Evolutionary conservation across 2,329 filamentous ascomycete species (phyloP).

Genomic region (Pleomassaria siparia): DNA sequence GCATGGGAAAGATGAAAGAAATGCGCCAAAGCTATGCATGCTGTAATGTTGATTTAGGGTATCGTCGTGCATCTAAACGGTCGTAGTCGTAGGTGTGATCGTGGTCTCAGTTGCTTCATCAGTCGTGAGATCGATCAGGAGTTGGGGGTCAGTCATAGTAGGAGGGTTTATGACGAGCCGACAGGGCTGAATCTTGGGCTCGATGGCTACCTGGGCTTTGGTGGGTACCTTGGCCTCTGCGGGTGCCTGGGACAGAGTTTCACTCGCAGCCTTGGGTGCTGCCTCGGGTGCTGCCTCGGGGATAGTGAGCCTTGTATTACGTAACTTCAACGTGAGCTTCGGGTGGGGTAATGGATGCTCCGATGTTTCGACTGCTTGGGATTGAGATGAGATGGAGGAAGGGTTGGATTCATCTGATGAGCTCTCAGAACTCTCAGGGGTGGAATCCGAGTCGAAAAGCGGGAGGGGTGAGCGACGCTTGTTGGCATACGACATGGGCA

Average conservation of each 20-base stretch:
- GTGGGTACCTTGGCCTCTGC: slow-evolving; percentile 1
- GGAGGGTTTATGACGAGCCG: too few species aligned
- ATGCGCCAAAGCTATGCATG: slow-evolving; percentile 32
- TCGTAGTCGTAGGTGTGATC: not conserved
- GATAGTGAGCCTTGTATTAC: not conserved
- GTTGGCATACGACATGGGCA: slow-evolving; percentile 51
- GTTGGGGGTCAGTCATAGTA: not conserved
- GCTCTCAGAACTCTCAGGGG: slow-evolving; percentile 37
- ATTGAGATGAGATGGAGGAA: slow-evolving; percentile 26
- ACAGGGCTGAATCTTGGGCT: too few species aligned
- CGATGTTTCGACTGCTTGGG: slow-evolving; percentile 4
- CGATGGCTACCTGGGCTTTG: too few species aligned
- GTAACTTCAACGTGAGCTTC: slow-evolving; percentile 2
- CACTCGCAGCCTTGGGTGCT: not conserved
- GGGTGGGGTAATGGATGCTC: slow-evolving; percentile 2
- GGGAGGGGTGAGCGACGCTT: slow-evolving; percentile 54
- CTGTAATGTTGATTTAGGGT: slow-evolving; percentile 12
- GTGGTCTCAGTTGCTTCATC: not conserved
- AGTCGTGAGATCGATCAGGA: not conserved
- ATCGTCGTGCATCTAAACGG: slow-evolving; percentile 11
- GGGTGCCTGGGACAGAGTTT: not conserved
- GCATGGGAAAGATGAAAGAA: slow-evolving; percentile 11
- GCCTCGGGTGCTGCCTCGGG: not conserved
- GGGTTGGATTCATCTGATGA: slow-evolving; percentile 39
- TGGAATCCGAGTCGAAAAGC: slow-evolving; percentile 47